These are phyloP conservation scores for Amesomyces nigricolor DNA, from an alignment of 2,329 filamentous ascomycete genomes.

Conservation along the genomic window DNA sequence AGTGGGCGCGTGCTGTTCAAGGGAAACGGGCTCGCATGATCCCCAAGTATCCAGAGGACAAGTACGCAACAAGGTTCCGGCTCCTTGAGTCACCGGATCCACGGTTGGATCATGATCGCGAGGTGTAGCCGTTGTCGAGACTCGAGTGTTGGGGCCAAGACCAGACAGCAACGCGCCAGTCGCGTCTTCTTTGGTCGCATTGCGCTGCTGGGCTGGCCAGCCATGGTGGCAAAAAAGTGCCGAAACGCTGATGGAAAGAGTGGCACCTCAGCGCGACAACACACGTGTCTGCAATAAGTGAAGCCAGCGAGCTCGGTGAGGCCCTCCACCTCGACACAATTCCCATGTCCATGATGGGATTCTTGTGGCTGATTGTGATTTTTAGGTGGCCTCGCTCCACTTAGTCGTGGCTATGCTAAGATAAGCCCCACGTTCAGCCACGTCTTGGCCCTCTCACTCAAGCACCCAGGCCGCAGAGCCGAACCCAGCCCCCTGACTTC, in stretches of 20 bases:
- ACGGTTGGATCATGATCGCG: neutral
- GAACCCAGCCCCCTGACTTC: constrained; percentile 10
- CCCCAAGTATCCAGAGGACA: neutral
- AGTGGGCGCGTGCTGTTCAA: neutral
- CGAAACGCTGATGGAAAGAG: too few relatives aligned
- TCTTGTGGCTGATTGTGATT: neutral
- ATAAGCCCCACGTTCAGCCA: constrained; percentile 2
- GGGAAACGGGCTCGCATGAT: neutral
- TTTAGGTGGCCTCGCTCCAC: too few relatives aligned
- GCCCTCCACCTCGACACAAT: too few relatives aligned
- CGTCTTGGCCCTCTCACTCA: neutral
- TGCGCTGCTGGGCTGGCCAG: too few relatives aligned
- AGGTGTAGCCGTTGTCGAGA: neutral
- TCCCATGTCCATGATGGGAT: too few relatives aligned
- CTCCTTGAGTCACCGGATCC: neutral
- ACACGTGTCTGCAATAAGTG: too few relatives aligned
- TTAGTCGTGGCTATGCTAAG: constrained; percentile 2
- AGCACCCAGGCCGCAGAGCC: neutral
- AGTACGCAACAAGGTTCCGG: constrained; percentile 5
- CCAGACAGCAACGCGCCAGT: neutral
- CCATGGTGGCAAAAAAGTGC: too few relatives aligned
- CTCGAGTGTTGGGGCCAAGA: neutral
- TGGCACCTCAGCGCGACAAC: too few relatives aligned
- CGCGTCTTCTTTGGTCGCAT: too few relatives aligned
- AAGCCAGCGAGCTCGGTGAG: too few relatives aligned